A percentile compares a stretch with the other conserved stretches of the same genome.
Conservation (phyloP, 2,329 filamentous ascomycete species). For the Stylonectria norvegica region DNA sequence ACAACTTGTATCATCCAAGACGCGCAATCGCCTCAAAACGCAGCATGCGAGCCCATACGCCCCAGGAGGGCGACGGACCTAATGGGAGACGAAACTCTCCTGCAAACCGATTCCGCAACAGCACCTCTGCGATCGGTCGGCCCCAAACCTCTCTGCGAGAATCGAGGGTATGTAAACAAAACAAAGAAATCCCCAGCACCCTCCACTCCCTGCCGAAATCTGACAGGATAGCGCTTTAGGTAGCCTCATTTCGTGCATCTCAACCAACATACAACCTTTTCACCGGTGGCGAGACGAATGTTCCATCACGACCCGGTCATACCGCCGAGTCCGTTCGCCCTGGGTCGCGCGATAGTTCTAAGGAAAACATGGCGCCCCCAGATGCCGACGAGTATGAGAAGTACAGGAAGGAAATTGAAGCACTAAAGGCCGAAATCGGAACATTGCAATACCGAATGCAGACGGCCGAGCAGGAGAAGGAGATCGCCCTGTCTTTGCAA, state of each 20-base stretch:
- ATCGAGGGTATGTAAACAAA: constrained; percentile 37
- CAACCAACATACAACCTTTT: constrained; percentile 60
- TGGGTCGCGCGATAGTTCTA: constrained; percentile 55
- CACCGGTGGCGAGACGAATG: constrained; percentile 46
- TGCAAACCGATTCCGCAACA: constrained; percentile 33
- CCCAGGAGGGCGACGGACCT: constrained; percentile 31
- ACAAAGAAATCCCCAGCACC: background rate
- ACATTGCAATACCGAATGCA: constrained; percentile 84
- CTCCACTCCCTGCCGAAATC: background rate
- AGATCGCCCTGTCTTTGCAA: constrained; percentile 73
- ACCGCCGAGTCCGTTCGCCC: constrained; percentile 40
- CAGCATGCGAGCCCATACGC: constrained; percentile 34
- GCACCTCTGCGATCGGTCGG: constrained; percentile 35
- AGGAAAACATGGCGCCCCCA: constrained; percentile 57
- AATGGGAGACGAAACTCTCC: constrained; percentile 29
- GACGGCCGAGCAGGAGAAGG: constrained; percentile 82
- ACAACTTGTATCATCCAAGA: constrained; percentile 6
- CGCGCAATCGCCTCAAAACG: constrained; percentile 4
- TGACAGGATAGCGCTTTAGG: constrained; percentile 23
- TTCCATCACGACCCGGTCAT: constrained; percentile 40
- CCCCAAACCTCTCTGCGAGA: constrained; percentile 36
- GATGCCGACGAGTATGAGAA: constrained; percentile 59
- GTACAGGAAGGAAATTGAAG: constrained; percentile 61
- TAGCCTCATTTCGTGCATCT: constrained; percentile 47
- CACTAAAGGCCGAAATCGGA: constrained; percentile 84